Percentiles rank a stretch among this genome's conserved stretches.
Evolutionary conservation across 345 rosid genomes (phyloP).

Genomic region (Salix dunnii): DNA sequence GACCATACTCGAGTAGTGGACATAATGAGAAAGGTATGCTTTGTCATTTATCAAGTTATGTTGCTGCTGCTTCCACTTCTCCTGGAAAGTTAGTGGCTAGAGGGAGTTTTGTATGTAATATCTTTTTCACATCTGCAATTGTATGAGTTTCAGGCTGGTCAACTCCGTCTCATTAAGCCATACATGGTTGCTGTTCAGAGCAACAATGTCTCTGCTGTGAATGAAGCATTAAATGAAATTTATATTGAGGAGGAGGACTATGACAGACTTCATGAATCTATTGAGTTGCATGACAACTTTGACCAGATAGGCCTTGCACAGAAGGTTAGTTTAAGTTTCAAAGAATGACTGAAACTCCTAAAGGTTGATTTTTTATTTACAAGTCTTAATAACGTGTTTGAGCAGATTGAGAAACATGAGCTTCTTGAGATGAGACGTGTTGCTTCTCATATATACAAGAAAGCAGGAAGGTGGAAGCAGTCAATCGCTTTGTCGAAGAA

Average conservation of each 20-base stretch:
- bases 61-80: background rate
- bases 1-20: slow-evolving; percentile 96
- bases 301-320: slow-evolving; percentile 91
- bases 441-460: slow-evolving; percentile 93
- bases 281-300: slow-evolving; percentile 81
- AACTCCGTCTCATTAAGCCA: slow-evolving; percentile 81
- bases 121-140: background rate
- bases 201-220: slow-evolving; percentile 84
- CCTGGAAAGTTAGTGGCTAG: too few relatives aligned
- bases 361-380: background rate
- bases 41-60: background rate
- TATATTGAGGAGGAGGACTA: slow-evolving; percentile 91
- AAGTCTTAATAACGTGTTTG: background rate
- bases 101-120: background rate
- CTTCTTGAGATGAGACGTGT: slow-evolving; percentile 97
- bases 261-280: slow-evolving; percentile 84
- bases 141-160: slow-evolving; percentile 69
- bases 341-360: background rate
- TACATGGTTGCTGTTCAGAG: slow-evolving; percentile 95
- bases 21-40: slow-evolving; percentile 79
- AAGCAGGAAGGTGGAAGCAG: slow-evolving; percentile 97
- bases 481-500: slow-evolving; percentile 95
- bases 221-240: slow-evolving; percentile 83
- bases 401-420: slow-evolving; percentile 94
- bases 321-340: slow-evolving; percentile 42